Evolutionary conservation across 2,329 filamentous ascomycete genomes (phyloP).

Genomic region (Trichocomaceae sp.): DNA sequence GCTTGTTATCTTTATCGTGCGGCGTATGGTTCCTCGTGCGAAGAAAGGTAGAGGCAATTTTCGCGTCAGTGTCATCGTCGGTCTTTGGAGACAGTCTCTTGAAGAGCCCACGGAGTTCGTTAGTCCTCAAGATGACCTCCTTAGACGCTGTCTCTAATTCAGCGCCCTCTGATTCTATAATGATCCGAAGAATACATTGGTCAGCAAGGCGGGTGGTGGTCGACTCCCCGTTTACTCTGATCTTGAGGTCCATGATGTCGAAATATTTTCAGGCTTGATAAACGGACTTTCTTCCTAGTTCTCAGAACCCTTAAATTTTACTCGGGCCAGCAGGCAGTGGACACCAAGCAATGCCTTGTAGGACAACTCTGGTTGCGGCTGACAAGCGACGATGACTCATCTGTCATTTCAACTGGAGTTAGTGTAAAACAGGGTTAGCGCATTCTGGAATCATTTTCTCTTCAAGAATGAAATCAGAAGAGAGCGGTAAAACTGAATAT

Average conservation of each 20-base stretch:
- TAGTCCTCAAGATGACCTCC: not conserved
- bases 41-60: conserved; percentile 1
- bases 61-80: not conserved
- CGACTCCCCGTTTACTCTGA: not conserved
- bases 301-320: no score
- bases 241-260: not conserved
- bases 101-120: not conserved
- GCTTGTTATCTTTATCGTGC: not conserved
- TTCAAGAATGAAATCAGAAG: no score
- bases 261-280: not conserved
- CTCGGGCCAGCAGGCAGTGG: no score
- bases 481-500: no score
- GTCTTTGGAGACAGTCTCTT: not conserved
- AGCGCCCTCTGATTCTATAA: not conserved
- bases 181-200: not conserved
- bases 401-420: no score
- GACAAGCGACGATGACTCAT: no score
- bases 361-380: no score
- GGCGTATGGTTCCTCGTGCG: not conserved
- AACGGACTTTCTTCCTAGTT: not conserved
- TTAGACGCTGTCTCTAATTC: not conserved
- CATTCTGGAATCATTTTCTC: no score
- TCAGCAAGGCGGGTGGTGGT: not conserved
- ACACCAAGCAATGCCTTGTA: no score
- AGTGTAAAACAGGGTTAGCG: no score